Evolutionary conservation across 768 basidiomycete species (phyloP).

Genomic region (Suillus paluster): DNA sequence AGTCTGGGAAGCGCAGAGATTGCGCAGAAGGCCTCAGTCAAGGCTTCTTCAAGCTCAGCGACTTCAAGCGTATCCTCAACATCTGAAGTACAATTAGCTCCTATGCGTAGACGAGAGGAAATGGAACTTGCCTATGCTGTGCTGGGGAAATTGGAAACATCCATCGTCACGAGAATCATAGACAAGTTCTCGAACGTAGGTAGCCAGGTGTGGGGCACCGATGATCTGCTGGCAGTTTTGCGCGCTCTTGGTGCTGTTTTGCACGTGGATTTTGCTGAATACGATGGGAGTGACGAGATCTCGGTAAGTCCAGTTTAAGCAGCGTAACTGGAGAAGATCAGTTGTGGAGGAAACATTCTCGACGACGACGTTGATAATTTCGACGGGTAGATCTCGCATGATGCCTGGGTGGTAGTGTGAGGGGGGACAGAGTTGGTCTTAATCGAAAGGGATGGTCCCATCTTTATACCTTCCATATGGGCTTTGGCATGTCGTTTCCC

Average conservation of each 20-base stretch:
- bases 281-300: slow-evolving; percentile 28
- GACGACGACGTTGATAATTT: slow-evolving; percentile 30
- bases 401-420: background rate
- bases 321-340: slow-evolving; percentile 33
- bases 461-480: background rate
- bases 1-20: slow-evolving; percentile 25
- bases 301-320: slow-evolving; percentile 30
- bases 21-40: slow-evolving; percentile 30
- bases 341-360: slow-evolving; percentile 25
- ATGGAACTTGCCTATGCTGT: slow-evolving; percentile 15
- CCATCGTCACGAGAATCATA: slow-evolving; percentile 34
- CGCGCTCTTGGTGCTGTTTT: slow-evolving; percentile 30
- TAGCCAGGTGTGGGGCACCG: slow-evolving; percentile 23
- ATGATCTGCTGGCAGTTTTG: slow-evolving; percentile 29
- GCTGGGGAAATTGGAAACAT: slow-evolving; percentile 26
- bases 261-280: slow-evolving; percentile 27
- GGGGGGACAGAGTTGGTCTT: background rate
- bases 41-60: slow-evolving; percentile 34
- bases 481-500: background rate
- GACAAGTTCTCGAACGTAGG: slow-evolving; percentile 30
- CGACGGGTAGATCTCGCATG: slow-evolving; percentile 32
- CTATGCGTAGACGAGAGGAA: background rate
- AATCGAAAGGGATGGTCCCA: background rate
- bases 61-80: slow-evolving; percentile 33
- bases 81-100: slow-evolving; percentile 14